These are phyloP conservation scores for Eucalyptus microcorys DNA, from an alignment of 345 rosid genomes.

Conservation along the genomic window DNA sequence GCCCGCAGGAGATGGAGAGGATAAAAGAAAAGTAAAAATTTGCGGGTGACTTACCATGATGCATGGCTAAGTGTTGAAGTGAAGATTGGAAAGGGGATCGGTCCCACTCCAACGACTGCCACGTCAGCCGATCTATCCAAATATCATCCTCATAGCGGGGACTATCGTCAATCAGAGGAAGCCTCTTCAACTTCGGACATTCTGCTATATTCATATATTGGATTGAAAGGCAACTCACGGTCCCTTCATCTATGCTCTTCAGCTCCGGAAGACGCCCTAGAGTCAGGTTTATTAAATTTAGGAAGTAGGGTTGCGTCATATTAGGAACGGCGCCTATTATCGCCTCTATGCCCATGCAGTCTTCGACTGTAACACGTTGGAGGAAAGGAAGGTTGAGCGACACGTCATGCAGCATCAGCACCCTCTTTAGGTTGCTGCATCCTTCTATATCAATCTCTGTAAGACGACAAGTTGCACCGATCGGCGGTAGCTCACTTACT, in stretches of 20 bases:
- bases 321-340: accelerated
- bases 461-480: background rate
- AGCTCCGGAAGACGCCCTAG: accelerated
- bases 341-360: background rate
- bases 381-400: background rate
- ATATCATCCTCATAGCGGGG: accelerated
- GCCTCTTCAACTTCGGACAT: background rate
- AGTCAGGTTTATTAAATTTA: accelerated
- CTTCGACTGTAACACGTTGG: accelerated
- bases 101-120: background rate
- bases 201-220: accelerated
- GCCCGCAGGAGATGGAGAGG: background rate
- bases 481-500: background rate
- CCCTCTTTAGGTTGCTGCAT: background rate
- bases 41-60: background rate
- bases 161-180: background rate
- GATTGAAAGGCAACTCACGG: background rate
- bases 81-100: accelerated
- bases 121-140: background rate
- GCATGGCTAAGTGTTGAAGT: accelerated
- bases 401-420: background rate
- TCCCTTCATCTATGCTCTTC: background rate
- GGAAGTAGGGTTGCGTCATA: background rate
- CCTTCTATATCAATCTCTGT: accelerated
- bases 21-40: background rate